Base-by-base conservation (phyloP, 192 early-diverging fungal species). In the Glomus cerebriforme region DNA sequence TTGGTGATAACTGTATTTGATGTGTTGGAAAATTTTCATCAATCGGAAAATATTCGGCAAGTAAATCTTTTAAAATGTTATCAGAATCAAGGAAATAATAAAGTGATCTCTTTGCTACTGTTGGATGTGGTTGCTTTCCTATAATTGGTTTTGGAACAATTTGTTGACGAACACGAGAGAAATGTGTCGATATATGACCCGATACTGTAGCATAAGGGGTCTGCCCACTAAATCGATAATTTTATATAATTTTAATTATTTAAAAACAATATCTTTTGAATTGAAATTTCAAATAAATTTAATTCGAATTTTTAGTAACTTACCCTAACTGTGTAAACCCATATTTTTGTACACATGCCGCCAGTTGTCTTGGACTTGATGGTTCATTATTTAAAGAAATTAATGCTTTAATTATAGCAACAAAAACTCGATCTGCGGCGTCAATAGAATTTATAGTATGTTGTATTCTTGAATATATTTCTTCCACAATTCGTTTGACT, bases 341-440 rank as follows among this genome's bases (percentile, higher is more conserved):
- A 79, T 94, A 85, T 81, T 92, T 92, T 82, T 93, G 89, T 79
- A 96, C 95, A 31, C 89, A 88, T 65, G 88, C 91, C 54, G 92
- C 88, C 49, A 96, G 87, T 84, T 95, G 93, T 78, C 92, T 95
- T 10, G 95, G 94, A 22, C 93, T 92, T 64, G 90, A 90, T 35
- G 95, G 95, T 77, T 87, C 87, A 87, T 96, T 96, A 35, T 89
- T 88, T 69, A 90, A 85, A 43, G 88, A 87, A 60, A 94, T 83
- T 45, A 96, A 82, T 8, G 94, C 94, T 83, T 95, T 95, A 67
- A 95, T 86, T 70, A 95, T 94, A 59, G 95, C 95, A 12, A 93
- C 90, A 85, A 96, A 91, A n/a, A 95, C 93, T 79, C 95, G 95
- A 82, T 95, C 93, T 59, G 91, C 86, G 29, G 90, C 90, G 80